Base-by-base conservation (phyloP, 129 eudicot genomes). In the Heracleum sosnowskyi region DNA sequence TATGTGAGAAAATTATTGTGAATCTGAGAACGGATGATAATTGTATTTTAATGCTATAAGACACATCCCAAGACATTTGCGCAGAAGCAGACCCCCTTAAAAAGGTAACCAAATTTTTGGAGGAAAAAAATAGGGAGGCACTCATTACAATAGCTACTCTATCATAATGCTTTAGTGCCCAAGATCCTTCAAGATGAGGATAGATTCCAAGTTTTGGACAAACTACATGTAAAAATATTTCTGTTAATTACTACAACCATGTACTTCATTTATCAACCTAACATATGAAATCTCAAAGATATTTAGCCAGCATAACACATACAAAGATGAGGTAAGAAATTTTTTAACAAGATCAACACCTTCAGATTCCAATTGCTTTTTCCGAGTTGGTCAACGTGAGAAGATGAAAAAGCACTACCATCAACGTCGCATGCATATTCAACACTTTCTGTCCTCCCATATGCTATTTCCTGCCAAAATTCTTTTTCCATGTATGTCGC, bases 381-480 rank as follows among this genome's bases (percentile, higher is more conserved):
- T 47, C 96, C 98, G 81, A 94, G 97, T 70, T 84, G 93, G 84
- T 94, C 98, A 55, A 55, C 77, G 37, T 91, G 86, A 82, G 96
- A 88, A 84, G 97, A 91, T 37, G 98, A 94, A 85, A 94, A 94
- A 16, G 98, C 97, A 84, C 98, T 94, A 78, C 98, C 98, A 87
- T 94, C 98, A 83, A 94, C 96, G 87, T 94, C 97, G 79, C 93
- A 91, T 53, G 97, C 97, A 88, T 94, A 94, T 87, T 95, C 98
- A 84, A 95, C 98, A 86, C 88, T 85, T 80, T 88, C 93, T 34
- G 96, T 88, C 85, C 88, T 90, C 78, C 98, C 98, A 87, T 81
- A 70, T 70, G 89, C 90, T 82, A 95, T 90, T 85, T 95, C 97
- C 73, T 90, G 83, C 98, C 98, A 91, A 87, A 95, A 95, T 87